Conservation (phyloP, 306 rosid species). For the Rubus parviflorus region DNA sequence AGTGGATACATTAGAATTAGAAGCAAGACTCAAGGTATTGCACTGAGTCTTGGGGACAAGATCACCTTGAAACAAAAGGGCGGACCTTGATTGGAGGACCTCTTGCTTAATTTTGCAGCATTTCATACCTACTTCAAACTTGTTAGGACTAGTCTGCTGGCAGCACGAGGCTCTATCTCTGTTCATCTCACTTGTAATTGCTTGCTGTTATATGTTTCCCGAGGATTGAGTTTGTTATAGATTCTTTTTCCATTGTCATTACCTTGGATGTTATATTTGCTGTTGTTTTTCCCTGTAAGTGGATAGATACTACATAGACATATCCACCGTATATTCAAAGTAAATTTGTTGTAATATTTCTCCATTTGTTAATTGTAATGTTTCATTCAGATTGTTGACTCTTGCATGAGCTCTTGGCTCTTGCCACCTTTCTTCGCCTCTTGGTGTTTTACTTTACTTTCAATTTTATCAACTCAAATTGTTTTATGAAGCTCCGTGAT, state of each 20-base stretch:
- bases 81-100: conserved; percentile 38
- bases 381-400: neutral
- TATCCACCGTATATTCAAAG: neutral
- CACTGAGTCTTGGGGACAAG: conserved; percentile 97
- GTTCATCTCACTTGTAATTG: neutral
- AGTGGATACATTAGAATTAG: conserved; percentile 97
- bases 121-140: neutral
- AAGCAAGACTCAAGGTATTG: conserved; percentile 99
- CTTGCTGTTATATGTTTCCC: neutral
- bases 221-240: neutral
- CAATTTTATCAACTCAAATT: neutral
- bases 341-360: conserved; percentile 6
- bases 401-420: neutral
- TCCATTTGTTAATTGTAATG: neutral
- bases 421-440: neutral
- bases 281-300: neutral
- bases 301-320: neutral
- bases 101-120: conserved; percentile 23
- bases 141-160: conserved; percentile 12
- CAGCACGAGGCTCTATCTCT: neutral
- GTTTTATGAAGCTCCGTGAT: no score
- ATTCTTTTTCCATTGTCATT: conserved; percentile 37
- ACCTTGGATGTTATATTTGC: conserved; percentile 39
- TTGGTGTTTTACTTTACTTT: neutral
- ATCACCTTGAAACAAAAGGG: conserved; percentile 99